Percentiles rank a stretch among this genome's conserved stretches.
These are phyloP conservation scores for Nitzschia sp. DNA, from an alignment of 108 stramenopile species.

Conservation along the genomic window DNA sequence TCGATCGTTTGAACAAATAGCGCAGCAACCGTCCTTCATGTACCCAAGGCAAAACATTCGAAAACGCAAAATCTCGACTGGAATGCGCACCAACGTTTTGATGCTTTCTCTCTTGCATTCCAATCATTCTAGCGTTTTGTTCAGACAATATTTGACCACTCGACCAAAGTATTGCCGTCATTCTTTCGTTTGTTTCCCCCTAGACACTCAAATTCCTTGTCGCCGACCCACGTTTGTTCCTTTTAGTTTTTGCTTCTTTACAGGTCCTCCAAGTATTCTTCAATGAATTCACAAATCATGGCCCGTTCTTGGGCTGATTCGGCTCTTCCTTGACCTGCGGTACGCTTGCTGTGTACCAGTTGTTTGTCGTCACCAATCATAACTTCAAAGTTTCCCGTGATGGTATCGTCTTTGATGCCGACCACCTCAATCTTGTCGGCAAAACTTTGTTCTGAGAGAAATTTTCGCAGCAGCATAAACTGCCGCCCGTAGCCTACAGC, in stretches of 20 bases:
- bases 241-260: background rate
- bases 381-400: slow-evolving; percentile 30
- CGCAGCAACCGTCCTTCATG: too few relatives aligned
- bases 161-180: background rate
- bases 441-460: slow-evolving; percentile 20
- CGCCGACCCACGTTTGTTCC: background rate
- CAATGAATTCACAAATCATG: slow-evolving; percentile 26
- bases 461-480: slow-evolving; percentile 2
- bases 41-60: too few relatives aligned
- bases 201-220: background rate
- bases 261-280: slow-evolving; percentile 18
- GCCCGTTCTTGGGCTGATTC: slow-evolving; percentile 20
- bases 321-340: slow-evolving; percentile 19
- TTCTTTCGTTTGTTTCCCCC: background rate
- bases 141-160: background rate
- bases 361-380: slow-evolving; percentile 15
- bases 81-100: background rate
- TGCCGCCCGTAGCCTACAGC: slow-evolving; percentile 14
- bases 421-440: slow-evolving; percentile 25
- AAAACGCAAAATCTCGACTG: too few relatives aligned
- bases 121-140: background rate
- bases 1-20: too few relatives aligned
- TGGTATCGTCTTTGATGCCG: slow-evolving; percentile 10
- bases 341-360: slow-evolving; percentile 22
- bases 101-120: background rate